Base-by-base conservation (phyloP, 352 stramenopile species). In the Pythium apleroticum region DNA sequence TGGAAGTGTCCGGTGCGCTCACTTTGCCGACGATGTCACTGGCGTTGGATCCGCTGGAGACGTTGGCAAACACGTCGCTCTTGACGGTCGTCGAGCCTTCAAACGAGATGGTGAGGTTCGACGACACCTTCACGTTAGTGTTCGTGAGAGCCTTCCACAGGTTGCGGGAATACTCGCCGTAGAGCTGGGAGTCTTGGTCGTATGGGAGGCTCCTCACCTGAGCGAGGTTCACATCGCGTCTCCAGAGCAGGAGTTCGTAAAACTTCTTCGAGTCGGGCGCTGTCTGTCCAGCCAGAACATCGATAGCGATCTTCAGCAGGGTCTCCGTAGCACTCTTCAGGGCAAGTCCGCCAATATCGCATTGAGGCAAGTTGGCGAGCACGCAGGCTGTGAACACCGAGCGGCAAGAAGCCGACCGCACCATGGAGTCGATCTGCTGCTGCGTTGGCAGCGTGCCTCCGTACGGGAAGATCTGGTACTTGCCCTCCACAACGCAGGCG, bases 391-490 rank as follows among this genome's bases (percentile, higher is more conserved):
- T 81, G 57, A 88, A 88, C 20, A 90, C 69, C 14, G 77, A 75
- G n/a, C 73, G 57, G 56, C 81, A 90, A 2, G 77, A 74, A 12
- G 76, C 59, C 8, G 78, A 80, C 24, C 73, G 68, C 1, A 67
- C 71, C 77, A 90, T 87, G n/a, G 58, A 65, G 22, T 76, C 63
- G 63, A 88, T 76, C 59, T 90, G 75, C 25, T 55, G n/a, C 50
- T 74, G 57, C 6, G 68, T 87, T 25, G 81, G 75, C n/a, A 78
- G 65, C n/a, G 69, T 55, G 7, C 78, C 81, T 25, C 65, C 62
- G 65, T 77, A 86, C 20, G 81, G 81, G 65, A 86, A 90, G 52
- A 90, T 84, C 60, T 85, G 77, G 68, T 88, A 90, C 45, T 79
- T 50, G 11, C 73, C 74, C 24, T 80, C 77, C 6, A 52, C 52